Conservation (phyloP, 345 rosid genomes). For the Populus alba region DNA sequence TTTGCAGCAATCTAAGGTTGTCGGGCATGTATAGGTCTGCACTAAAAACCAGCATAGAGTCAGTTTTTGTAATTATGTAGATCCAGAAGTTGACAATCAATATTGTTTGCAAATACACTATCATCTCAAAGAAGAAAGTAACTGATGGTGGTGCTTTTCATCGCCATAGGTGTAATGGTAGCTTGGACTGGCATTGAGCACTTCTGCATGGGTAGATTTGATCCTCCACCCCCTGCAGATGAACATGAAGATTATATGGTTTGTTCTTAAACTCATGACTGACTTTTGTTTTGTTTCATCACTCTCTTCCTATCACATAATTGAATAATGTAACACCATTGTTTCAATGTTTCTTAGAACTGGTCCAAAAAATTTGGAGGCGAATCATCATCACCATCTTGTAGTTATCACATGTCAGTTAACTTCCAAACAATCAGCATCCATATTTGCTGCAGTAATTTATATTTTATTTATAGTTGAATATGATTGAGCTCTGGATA, state of each 20-base stretch:
- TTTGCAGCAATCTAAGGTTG: not conserved
- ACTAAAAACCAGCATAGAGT: not conserved
- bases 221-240: slow-evolving; percentile 79
- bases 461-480: no score
- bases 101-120: no score
- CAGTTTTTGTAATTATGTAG: not conserved
- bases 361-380: no score
- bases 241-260: slow-evolving; percentile 79
- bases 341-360: no score
- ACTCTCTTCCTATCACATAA: not conserved
- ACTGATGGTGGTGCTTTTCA: slow-evolving; percentile 8
- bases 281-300: not conserved
- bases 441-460: no score
- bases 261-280: slow-evolving; percentile 18
- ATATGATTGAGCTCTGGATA: no score
- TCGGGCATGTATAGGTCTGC: not conserved
- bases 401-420: no score
- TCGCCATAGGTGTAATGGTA: slow-evolving; percentile 76
- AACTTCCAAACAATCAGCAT: no score
- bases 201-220: slow-evolving; percentile 78
- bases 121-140: no score
- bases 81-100: not conserved
- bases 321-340: not conserved
- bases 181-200: slow-evolving; percentile 99
- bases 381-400: no score